phyloP scores from a whole-genome alignment of 768 basidiomycete genomes.

The Rhodosporidiobolus odoratus region DNA sequence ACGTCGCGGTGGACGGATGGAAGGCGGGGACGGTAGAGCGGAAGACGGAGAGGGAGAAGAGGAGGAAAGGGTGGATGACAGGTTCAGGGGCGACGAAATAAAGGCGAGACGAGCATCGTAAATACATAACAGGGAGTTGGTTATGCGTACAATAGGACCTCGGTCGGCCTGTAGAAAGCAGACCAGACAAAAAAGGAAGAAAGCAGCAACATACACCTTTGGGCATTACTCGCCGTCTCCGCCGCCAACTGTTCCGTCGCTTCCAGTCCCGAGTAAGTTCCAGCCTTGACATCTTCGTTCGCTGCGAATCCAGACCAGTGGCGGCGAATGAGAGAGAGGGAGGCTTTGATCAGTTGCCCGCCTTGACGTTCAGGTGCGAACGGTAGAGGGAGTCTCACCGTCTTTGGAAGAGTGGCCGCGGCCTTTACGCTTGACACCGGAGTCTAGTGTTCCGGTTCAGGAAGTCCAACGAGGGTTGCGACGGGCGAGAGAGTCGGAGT shows the following conservation, averaged over 20 bases:
- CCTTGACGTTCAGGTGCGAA: neutral
- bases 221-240: neutral
- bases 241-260: neutral
- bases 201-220: neutral
- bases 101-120: neutral
- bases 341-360: neutral
- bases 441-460: neutral
- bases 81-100: too few species aligned
- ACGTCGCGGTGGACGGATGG: neutral
- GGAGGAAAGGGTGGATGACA: neutral
- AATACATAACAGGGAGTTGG: too few species aligned
- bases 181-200: neutral
- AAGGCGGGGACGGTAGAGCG: neutral
- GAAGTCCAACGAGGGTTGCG: neutral
- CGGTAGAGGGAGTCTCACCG: constrained; percentile 4
- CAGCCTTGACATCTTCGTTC: neutral
- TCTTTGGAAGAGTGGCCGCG: constrained; percentile 14
- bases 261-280: neutral
- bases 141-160: neutral
- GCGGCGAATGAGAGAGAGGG: neutral
- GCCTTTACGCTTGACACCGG: constrained; percentile 26
- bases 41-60: neutral
- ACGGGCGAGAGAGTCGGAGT: neutral
- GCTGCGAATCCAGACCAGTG: neutral
- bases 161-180: neutral